Conservation (phyloP, 768 basidiomycete genomes). For the Rhodosporidiobolus sp. region DNA sequence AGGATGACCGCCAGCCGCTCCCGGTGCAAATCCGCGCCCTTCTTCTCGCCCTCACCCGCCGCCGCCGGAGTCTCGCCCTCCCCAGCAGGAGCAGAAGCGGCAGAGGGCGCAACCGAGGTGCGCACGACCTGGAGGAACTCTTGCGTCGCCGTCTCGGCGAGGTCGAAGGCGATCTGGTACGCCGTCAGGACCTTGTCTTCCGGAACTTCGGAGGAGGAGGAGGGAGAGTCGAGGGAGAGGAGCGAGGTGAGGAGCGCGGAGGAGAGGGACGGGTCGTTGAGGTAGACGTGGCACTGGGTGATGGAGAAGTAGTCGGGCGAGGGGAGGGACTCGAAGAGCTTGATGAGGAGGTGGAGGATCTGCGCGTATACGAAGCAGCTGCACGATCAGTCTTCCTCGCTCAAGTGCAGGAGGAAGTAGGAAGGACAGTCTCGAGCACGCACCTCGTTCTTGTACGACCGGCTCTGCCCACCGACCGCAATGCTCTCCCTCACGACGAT, state of each 20-base stretch:
- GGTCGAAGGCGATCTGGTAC: slow-evolving; percentile 92
- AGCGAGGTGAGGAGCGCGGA: slow-evolving; percentile 69
- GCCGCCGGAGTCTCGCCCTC: slow-evolving; percentile 54
- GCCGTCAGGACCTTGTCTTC: slow-evolving; percentile 65
- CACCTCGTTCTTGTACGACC: slow-evolving; percentile 48
- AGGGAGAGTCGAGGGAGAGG: slow-evolving; percentile 65
- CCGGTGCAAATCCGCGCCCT: slow-evolving; percentile 46
- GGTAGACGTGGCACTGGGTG: slow-evolving; percentile 82
- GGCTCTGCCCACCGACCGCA: slow-evolving; percentile 56
- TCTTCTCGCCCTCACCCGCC: slow-evolving; percentile 54
- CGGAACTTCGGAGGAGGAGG: slow-evolving; percentile 49
- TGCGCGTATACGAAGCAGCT: slow-evolving; percentile 24
- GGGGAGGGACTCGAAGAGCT: slow-evolving; percentile 74
- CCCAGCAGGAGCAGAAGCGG: slow-evolving; percentile 1
- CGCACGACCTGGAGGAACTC: slow-evolving; percentile 77
- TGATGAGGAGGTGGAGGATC: slow-evolving; percentile 57
- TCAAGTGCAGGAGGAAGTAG: background rate
- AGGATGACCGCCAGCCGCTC: slow-evolving; percentile 57
- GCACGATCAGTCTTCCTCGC: background rate
- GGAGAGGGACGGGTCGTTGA: slow-evolving; percentile 76
- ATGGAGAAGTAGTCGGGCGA: slow-evolving; percentile 70
- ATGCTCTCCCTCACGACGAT: slow-evolving; percentile 86
- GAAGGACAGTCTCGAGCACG: slow-evolving; percentile 55
- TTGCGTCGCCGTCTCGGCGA: slow-evolving; percentile 88
- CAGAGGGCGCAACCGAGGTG: slow-evolving; percentile 16